Base-by-base conservation (phyloP, 768 basidiomycete genomes). In the Hypholoma fasciculare region DNA sequence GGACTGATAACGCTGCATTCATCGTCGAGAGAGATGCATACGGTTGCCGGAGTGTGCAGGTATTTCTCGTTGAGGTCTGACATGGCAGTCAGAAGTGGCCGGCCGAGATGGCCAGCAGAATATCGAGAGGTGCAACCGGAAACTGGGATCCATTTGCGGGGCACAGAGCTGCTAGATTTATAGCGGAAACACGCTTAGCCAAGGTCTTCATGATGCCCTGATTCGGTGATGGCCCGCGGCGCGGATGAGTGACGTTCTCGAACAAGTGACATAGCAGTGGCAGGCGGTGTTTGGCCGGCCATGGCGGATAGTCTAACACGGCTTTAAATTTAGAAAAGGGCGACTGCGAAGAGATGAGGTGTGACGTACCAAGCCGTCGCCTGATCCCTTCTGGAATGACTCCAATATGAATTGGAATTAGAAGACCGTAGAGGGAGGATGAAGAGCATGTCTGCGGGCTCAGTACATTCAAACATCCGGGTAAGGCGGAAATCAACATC, bases 1-100 rank as follows among this genome's bases (percentile, higher is more conserved):
- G 20, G 30, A 6, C 36, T 43, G 17, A 47, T 37, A 36, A 42
- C 13, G 40, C 19, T 42, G 36, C 27, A 55, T 9, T 62, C 59
- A 36, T 64, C 63, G 23, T 64, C 61, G 27, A 64, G 54, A 36
- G 59, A 60, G 7, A 62, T 56, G 40, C 59, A 62, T 58, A 60
- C 52, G 9, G 63, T 58, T 17, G 53, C 49, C 3, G 61, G 58
- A 11, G 56, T 64, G 34, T 56, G 49, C 26, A 57, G 56, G 27
- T 39, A 52, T 40, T 64, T 64, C 58, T 64, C 63, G 34, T 49
- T 46, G 14, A 49, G 48, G 38, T 60, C 47, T n/a, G 59, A 14
- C 61, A 64, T 60, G 16, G 52, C 34, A 20, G 52, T 34, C 19
- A 54, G 20, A 19, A 38, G 36, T 23, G 50, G 27, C n/a, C n/a